These are phyloP conservation scores for Cicer judaicum DNA, from an alignment of 306 rosid genomes.

Conservation along the genomic window DNA sequence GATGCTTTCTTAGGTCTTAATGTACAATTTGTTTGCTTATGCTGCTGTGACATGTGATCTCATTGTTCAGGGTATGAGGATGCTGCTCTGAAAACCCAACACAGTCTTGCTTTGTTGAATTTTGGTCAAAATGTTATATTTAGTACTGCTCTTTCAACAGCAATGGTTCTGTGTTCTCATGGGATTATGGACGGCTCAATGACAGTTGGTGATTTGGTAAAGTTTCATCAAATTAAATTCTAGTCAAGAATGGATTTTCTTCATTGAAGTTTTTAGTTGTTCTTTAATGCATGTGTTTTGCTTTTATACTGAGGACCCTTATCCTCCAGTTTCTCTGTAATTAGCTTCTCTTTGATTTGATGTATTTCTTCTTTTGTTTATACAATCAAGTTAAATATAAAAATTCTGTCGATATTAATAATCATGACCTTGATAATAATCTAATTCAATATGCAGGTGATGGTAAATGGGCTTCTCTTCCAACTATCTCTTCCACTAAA, in stretches of 20 bases:
- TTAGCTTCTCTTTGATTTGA: background rate
- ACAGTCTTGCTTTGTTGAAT: constrained; percentile 86
- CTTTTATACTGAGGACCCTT: constrained; percentile 35
- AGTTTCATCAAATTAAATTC: constrained; percentile 37
- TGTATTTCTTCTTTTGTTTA: constrained; percentile 20
- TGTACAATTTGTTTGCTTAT: constrained; percentile 40
- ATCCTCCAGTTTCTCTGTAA: constrained; percentile 15
- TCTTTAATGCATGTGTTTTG: constrained; percentile 9
- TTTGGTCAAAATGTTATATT: constrained; percentile 92
- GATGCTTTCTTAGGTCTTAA: constrained; percentile 33
- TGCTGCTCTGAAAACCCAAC: constrained; percentile 95
- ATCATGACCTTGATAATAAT: constrained; percentile 34
- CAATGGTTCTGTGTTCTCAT: constrained; percentile 94
- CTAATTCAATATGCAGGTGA: constrained; percentile 63
- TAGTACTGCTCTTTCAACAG: constrained; percentile 93
- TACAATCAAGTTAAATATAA: constrained; percentile 10
- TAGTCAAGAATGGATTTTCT: constrained; percentile 12
- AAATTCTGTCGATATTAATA: constrained; percentile 7
- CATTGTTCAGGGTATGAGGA: constrained; percentile 76
- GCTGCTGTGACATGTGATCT: constrained; percentile 45
- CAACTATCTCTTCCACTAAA: constrained; percentile 97
- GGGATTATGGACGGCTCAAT: constrained; percentile 79
- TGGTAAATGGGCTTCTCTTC: constrained; percentile 99
- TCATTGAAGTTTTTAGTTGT: constrained; percentile 13
- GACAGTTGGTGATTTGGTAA: constrained; percentile 99